These are phyloP conservation scores for Excoecaria agallocha DNA, from an alignment of 345 rosid genomes.

Conservation along the genomic window DNA sequence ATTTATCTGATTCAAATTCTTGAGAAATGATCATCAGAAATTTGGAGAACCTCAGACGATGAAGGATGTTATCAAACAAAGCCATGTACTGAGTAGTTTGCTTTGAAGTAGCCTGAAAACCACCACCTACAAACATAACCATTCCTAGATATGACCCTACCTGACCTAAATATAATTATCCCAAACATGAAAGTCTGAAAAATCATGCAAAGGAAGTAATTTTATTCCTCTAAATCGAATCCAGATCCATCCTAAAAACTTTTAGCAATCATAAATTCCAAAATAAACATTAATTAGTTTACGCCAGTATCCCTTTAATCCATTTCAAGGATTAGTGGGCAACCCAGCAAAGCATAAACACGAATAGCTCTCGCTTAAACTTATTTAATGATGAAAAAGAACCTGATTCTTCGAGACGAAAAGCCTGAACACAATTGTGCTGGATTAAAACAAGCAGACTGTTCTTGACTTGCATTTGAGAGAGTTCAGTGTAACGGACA, in stretches of 20 bases:
- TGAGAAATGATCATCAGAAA: conserved; percentile 48
- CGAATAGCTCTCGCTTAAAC: neutral
- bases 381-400: neutral
- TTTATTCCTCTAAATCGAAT: neutral
- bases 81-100: conserved; percentile 49
- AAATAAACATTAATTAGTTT: neutral
- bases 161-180: neutral
- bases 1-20: conserved; percentile 55
- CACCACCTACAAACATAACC: conserved; percentile 35
- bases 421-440: conserved; percentile 86
- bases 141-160: neutral
- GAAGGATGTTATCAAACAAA: conserved; percentile 60
- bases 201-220: neutral
- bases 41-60: conserved; percentile 69
- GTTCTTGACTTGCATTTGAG: conserved; percentile 51
- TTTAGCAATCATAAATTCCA: neutral
- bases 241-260: neutral
- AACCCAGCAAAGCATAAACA: neutral
- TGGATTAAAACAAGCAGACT: conserved; percentile 66
- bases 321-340: neutral
- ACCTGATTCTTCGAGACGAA: conserved; percentile 37
- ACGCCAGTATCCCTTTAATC: neutral
- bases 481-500: conserved; percentile 46
- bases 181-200: neutral
- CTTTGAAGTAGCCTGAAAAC: conserved; percentile 41